Evolutionary conservation across 2,329 filamentous ascomycete genomes (phyloP).

Genomic region (Aspergillus pseudoviridinutans): DNA sequence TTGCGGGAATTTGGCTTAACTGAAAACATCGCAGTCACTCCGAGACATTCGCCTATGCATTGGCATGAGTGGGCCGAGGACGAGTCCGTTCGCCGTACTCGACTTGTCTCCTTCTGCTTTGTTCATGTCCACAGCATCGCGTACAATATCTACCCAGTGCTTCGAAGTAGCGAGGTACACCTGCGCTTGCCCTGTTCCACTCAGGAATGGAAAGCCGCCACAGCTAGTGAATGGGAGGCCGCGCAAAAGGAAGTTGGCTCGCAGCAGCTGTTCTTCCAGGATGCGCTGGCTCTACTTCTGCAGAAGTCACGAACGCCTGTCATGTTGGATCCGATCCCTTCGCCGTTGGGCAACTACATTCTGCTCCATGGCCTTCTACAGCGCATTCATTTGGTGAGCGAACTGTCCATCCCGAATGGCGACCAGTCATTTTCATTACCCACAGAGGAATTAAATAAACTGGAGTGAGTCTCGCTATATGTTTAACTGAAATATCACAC

Average conservation of each 20-base stretch:
- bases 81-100: constrained; percentile 33
- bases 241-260: constrained; percentile 23
- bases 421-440: constrained; percentile 28
- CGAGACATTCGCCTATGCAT: constrained; percentile 20
- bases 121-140: constrained; percentile 38
- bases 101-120: constrained; percentile 37
- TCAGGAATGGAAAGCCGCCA: constrained; percentile 32
- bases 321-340: constrained; percentile 29
- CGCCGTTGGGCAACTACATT: constrained; percentile 64
- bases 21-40: constrained; percentile 20
- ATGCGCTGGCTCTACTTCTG: constrained; percentile 30
- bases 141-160: constrained; percentile 36
- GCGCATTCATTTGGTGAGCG: constrained; percentile 50
- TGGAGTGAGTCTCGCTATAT: constrained; percentile 22
- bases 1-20: constrained; percentile 28
- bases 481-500: neutral
- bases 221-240: constrained; percentile 29
- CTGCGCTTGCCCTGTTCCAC: constrained; percentile 37
- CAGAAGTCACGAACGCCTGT: constrained; percentile 25
- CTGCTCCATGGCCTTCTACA: constrained; percentile 69
- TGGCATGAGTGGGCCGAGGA: constrained; percentile 37
- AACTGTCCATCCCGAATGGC: constrained; percentile 29
- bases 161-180: constrained; percentile 36
- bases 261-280: constrained; percentile 33
- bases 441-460: constrained; percentile 32